These are phyloP conservation scores for Rhipidocladum racemiflorum DNA, from an alignment of 176 grass and related monocot species.

Conservation along the genomic window DNA sequence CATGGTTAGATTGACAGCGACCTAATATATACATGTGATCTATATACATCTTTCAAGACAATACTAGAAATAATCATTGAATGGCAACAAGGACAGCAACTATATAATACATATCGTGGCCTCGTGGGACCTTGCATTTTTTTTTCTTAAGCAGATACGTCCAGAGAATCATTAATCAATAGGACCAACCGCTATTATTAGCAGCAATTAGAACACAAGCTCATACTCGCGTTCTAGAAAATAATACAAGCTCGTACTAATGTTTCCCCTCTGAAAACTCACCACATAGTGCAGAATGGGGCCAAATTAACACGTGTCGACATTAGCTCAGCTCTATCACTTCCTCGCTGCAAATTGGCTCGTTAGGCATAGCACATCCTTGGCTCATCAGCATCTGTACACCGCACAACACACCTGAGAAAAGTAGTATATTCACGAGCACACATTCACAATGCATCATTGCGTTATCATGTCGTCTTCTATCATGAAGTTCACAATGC, in stretches of 20 bases:
- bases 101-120: background rate
- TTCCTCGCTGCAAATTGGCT: background rate
- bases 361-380: background rate
- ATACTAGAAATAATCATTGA: constrained; percentile 13
- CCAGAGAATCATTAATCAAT: constrained; percentile 3
- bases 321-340: background rate
- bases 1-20: constrained; percentile 34
- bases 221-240: background rate
- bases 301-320: constrained; percentile 3
- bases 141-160: background rate
- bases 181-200: constrained; percentile 16
- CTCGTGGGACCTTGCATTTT: background rate
- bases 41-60: constrained; percentile 6
- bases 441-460: background rate
- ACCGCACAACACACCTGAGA: background rate
- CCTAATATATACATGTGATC: constrained; percentile 35
- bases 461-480: background rate
- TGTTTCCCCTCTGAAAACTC: background rate
- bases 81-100: constrained; percentile 18
- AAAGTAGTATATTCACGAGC: background rate
- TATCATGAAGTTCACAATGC: background rate
- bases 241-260: background rate
- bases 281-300: background rate
- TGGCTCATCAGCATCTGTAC: background rate
- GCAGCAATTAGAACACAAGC: background rate